Evolutionary conservation across 1,284 basidiomycete genomes (phyloP).

Genomic region (Boletellus sp.): DNA sequence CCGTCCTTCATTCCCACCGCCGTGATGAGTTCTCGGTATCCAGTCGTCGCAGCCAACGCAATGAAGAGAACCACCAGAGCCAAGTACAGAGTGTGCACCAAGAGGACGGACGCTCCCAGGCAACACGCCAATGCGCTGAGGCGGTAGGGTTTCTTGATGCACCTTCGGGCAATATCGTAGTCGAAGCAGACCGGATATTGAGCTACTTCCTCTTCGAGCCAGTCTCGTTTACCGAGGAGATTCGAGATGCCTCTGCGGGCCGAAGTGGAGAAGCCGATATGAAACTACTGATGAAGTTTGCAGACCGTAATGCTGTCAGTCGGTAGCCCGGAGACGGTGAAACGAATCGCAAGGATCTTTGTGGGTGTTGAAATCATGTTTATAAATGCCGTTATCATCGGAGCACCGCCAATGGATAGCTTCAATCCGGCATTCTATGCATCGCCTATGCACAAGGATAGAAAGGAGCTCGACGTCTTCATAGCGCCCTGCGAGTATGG

Average conservation of each 20-base stretch:
- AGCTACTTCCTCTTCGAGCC: conserved; percentile 56
- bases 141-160: conserved; percentile 53
- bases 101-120: conserved; percentile 49
- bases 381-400: conserved; percentile 59
- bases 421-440: conserved; percentile 58
- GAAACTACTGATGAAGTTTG: conserved; percentile 39
- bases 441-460: conserved; percentile 39
- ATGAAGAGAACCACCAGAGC: conserved; percentile 40
- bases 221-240: conserved; percentile 46
- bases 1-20: conserved; percentile 5
- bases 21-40: conserved; percentile 22
- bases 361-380: conserved; percentile 39
- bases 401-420: conserved; percentile 46
- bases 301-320: conserved; percentile 60
- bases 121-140: conserved; percentile 44
- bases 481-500: conserved; percentile 41
- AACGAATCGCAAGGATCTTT: conserved; percentile 47
- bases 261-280: conserved; percentile 7
- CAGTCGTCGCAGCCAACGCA: conserved; percentile 32
- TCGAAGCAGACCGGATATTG: conserved; percentile 45
- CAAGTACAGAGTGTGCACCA: conserved; percentile 50
- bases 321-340: conserved; percentile 41
- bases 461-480: conserved; percentile 41
- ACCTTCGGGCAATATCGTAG: conserved; percentile 42
- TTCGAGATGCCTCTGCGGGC: conserved; percentile 29